These are phyloP conservation scores for Neocallimastix lanati DNA, from an alignment of 192 early-diverging fungal genomes.

Conservation along the genomic window DNA sequence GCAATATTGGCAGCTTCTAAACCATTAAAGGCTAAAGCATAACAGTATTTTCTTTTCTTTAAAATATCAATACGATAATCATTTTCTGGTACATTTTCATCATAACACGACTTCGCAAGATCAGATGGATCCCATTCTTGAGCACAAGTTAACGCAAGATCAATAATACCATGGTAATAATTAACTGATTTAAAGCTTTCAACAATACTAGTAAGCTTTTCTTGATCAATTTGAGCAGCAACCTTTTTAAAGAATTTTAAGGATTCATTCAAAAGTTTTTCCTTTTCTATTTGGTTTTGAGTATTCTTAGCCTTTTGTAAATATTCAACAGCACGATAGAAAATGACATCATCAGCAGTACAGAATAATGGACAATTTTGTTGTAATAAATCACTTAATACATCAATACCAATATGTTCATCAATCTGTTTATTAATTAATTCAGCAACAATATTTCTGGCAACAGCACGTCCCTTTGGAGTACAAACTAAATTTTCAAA, in stretches of 20 bases:
- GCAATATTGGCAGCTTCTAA: conserved; percentile 8
- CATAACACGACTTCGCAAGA: conserved; percentile 29
- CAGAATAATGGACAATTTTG: conserved; percentile 46
- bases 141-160: conserved; percentile 33
- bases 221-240: conserved; percentile 15
- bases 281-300: conserved; percentile 19
- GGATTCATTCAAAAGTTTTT: conserved; percentile 16
- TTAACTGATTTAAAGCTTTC: conserved; percentile 23
- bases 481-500: conserved; percentile 37
- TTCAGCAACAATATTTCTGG: conserved; percentile 39
- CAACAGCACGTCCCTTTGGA: conserved; percentile 26
- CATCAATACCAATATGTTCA: conserved; percentile 19
- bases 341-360: conserved; percentile 33
- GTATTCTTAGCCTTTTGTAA: conserved; percentile 25
- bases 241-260: conserved; percentile 23
- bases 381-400: conserved; percentile 39
- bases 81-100: conserved; percentile 26
- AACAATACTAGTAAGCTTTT: conserved; percentile 24
- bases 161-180: conserved; percentile 20
- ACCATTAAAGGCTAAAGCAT: conserved; percentile 17
- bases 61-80: conserved; percentile 20
- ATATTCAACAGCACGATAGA: conserved; percentile 43
- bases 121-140: conserved; percentile 31
- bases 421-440: conserved; percentile 39
- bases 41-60: conserved; percentile 16